These are phyloP conservation scores for Trichophyton equinum DNA, from an alignment of 2,329 filamentous ascomycete genomes.

Conservation along the genomic window DNA sequence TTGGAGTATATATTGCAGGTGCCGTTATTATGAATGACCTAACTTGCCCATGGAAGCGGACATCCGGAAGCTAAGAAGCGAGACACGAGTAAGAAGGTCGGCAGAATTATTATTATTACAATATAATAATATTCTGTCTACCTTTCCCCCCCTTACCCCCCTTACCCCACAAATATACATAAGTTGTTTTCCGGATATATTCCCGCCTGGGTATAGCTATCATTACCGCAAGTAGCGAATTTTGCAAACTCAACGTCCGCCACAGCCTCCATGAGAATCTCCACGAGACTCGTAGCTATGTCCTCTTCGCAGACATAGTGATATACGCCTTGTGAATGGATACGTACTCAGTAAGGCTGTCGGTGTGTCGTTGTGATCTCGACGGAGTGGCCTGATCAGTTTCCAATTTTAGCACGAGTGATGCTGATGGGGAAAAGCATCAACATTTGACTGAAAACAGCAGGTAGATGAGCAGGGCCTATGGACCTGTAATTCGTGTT, in stretches of 20 bases:
- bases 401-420: background rate
- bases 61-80: slow-evolving; percentile 2
- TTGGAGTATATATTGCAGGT: background rate
- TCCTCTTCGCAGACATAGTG: background rate
- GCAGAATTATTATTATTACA: background rate
- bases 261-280: background rate
- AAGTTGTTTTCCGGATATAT: background rate
- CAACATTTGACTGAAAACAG: background rate
- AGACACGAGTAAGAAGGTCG: background rate
- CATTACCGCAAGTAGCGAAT: background rate
- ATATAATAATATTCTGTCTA: background rate
- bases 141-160: background rate
- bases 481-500: background rate
- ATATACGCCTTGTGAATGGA: background rate
- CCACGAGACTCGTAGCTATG: background rate
- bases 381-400: background rate
- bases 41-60: background rate
- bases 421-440: background rate
- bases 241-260: background rate
- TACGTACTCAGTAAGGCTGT: background rate
- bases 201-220: background rate
- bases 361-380: background rate
- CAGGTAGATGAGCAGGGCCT: background rate
- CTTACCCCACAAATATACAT: background rate
- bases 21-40: background rate